A percentile compares a stretch with the other conserved stretches of the same genome.
phyloP scores from a whole-genome alignment of 2,329 filamentous ascomycete genomes.

The Colletotrichum limetticola region DNA sequence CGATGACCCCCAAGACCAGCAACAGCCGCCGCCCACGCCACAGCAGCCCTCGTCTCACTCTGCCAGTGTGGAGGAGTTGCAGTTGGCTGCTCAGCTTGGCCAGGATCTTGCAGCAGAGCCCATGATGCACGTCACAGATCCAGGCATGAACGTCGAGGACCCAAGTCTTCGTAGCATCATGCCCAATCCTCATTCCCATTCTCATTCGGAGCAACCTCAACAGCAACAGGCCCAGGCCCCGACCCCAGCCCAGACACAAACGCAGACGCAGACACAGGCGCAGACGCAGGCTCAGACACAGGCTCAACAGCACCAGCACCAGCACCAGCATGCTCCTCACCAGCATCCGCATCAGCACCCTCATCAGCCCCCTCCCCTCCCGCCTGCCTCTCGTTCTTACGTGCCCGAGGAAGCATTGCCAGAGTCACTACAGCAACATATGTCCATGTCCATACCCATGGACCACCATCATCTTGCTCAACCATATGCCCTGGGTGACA shows the following conservation, averaged over 20 bases:
- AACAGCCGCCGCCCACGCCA: constrained; percentile 49
- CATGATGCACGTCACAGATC: constrained; percentile 60
- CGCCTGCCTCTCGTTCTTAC: constrained; percentile 43
- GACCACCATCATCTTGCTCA: constrained; percentile 49
- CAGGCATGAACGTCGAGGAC: constrained; percentile 56
- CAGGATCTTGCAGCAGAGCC: constrained; percentile 61
- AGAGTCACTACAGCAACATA: constrained; percentile 47
- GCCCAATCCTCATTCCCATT: constrained; percentile 50
- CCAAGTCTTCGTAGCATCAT: constrained; percentile 55
- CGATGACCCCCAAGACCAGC: constrained; percentile 35
- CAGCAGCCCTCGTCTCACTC: constrained; percentile 55
- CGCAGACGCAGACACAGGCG: constrained; percentile 7
- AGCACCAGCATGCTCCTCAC: constrained; percentile 27
- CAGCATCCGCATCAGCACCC: constrained; percentile 32
- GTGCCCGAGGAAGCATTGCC: constrained; percentile 49
- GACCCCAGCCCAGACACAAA: constrained; percentile 9
- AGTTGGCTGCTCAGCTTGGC: constrained; percentile 67
- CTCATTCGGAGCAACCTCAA: constrained; percentile 31
- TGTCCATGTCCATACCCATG: constrained; percentile 43
- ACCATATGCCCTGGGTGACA: constrained; percentile 61
- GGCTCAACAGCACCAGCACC: constrained; percentile 32
- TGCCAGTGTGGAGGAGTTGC: constrained; percentile 65
- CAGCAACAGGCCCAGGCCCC: constrained; percentile 34
- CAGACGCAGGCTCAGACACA: constrained; percentile 23
- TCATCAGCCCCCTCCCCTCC: neutral